phyloP scores from a whole-genome alignment of 495 filamentous ascomycete species.

The Glarea lozoyensis region DNA sequence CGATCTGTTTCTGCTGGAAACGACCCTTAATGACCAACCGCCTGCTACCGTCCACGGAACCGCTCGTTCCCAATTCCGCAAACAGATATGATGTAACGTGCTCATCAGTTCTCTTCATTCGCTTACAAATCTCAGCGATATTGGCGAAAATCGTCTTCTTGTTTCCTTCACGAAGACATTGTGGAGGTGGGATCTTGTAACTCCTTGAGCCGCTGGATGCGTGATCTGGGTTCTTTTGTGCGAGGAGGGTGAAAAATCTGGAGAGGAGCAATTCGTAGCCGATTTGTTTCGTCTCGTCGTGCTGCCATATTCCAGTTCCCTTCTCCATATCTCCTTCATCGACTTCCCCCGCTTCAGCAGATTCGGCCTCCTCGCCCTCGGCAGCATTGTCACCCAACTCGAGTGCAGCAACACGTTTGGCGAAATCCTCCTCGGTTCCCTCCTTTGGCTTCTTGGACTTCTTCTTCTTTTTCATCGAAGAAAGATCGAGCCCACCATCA shows the following conservation, averaged over 20 bases:
- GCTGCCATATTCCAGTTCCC: slow-evolving; percentile 90
- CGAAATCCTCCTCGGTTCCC: slow-evolving; percentile 46
- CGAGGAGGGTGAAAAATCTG: slow-evolving; percentile 86
- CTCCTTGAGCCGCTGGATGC: slow-evolving; percentile 77
- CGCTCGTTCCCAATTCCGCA: slow-evolving; percentile 93
- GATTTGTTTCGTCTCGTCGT: slow-evolving; percentile 66
- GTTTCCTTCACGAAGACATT: slow-evolving; percentile 98
- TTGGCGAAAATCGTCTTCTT: slow-evolving; percentile 99
- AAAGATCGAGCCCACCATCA: slow-evolving; percentile 61
- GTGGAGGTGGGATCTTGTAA: slow-evolving; percentile 99
- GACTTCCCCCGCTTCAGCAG: slow-evolving; percentile 39
- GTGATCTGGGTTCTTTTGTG: slow-evolving; percentile 91
- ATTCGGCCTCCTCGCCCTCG: slow-evolving; percentile 49
- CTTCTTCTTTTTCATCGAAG: slow-evolving; percentile 82
- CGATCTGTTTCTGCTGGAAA: slow-evolving; percentile 97
- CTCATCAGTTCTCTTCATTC: slow-evolving; percentile 96
- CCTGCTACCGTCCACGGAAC: slow-evolving; percentile 84
- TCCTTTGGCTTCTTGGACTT: slow-evolving; percentile 80
- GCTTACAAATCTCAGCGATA: slow-evolving; percentile 72
- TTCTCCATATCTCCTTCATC: slow-evolving; percentile 71
- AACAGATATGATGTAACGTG: slow-evolving; percentile 96
- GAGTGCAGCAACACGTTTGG: slow-evolving; percentile 52
- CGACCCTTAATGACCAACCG: slow-evolving; percentile 97
- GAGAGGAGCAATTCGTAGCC: slow-evolving; percentile 75
- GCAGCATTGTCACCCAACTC: slow-evolving; percentile 80